These are phyloP conservation scores for Ustilago crameri DNA, from an alignment of 1,284 basidiomycete genomes.

Conservation along the genomic window DNA sequence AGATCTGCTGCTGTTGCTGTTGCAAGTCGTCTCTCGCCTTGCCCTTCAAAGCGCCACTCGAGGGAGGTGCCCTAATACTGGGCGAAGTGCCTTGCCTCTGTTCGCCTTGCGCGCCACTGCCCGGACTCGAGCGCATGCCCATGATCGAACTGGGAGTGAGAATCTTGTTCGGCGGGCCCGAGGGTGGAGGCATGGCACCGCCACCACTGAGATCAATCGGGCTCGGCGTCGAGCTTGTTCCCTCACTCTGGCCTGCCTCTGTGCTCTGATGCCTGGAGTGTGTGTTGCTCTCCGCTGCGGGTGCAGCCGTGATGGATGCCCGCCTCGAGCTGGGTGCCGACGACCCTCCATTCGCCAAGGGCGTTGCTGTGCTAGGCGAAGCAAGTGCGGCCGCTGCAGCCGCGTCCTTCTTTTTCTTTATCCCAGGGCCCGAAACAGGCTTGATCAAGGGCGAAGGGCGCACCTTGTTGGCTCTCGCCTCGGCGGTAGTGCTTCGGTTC, in stretches of 20 bases:
- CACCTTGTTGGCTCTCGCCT: conserved; percentile 57
- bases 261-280: conserved; percentile 48
- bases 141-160: conserved; percentile 65
- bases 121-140: conserved; percentile 53
- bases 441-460: conserved; percentile 66
- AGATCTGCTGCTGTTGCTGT: conserved; percentile 20
- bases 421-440: conserved; percentile 46
- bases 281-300: conserved; percentile 2
- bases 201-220: conserved; percentile 58
- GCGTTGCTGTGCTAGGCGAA: conserved; percentile 24
- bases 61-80: conserved; percentile 1
- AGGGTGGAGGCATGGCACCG: conserved; percentile 50
- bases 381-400: conserved; percentile 5
- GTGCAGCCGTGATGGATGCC: conserved; percentile 16
- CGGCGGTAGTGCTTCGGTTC: conserved; percentile 58
- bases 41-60: conserved; percentile 20
- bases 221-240: conserved; percentile 58
- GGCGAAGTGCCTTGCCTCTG: conserved; percentile 18
- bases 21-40: conserved; percentile 27
- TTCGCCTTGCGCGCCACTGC: conserved; percentile 7
- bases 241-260: conserved; percentile 58
- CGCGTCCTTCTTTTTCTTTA: conserved; percentile 45
- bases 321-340: conserved; percentile 32
- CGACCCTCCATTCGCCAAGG: conserved; percentile 13
- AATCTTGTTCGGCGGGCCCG: conserved; percentile 46